These are phyloP conservation scores for Choanephora cucurbitarum DNA, from an alignment of 371 early-diverging fungal species.

Conservation along the genomic window DNA sequence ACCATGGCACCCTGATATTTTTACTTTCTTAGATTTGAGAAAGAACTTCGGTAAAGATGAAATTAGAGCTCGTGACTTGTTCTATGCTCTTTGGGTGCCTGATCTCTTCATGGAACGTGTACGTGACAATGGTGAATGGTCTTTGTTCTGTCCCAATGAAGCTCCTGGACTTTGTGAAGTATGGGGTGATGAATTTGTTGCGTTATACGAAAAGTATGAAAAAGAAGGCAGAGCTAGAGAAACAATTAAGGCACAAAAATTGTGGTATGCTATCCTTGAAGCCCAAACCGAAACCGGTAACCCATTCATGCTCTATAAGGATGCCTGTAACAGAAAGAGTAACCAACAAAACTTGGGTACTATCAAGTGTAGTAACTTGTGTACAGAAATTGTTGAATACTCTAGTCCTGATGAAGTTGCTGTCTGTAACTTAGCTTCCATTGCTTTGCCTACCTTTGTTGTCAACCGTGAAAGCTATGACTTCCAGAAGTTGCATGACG, in stretches of 20 bases:
- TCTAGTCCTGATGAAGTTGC: slow-evolving; percentile 95
- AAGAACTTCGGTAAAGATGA: slow-evolving; percentile 98
- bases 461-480: slow-evolving; percentile 50
- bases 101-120: slow-evolving; percentile 98
- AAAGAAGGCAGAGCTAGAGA: slow-evolving; percentile 74
- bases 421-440: slow-evolving; percentile 98
- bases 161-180: slow-evolving; percentile 84
- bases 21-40: slow-evolving; percentile 90
- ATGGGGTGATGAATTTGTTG: slow-evolving; percentile 92
- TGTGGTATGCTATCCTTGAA: slow-evolving; percentile 95
- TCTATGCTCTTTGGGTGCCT: slow-evolving; percentile 95
- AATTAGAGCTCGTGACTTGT: slow-evolving; percentile 90
- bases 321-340: slow-evolving; percentile 95
- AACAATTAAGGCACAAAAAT: slow-evolving; percentile 90
- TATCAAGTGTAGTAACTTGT: slow-evolving; percentile 86
- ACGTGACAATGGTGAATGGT: slow-evolving; percentile 89
- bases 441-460: slow-evolving; percentile 94
- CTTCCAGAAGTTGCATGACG: slow-evolving; percentile 54
- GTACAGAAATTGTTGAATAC: slow-evolving; percentile 96
- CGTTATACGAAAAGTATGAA: slow-evolving; percentile 83
- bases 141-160: slow-evolving; percentile 93
- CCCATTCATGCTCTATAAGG: slow-evolving; percentile 97
- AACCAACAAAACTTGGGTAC: slow-evolving; percentile 99
- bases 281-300: slow-evolving; percentile 97
- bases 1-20: slow-evolving; percentile 97